phyloP scores from a whole-genome alignment of 2,329 filamentous ascomycete species.

The Arachnopeziza araneosa region DNA sequence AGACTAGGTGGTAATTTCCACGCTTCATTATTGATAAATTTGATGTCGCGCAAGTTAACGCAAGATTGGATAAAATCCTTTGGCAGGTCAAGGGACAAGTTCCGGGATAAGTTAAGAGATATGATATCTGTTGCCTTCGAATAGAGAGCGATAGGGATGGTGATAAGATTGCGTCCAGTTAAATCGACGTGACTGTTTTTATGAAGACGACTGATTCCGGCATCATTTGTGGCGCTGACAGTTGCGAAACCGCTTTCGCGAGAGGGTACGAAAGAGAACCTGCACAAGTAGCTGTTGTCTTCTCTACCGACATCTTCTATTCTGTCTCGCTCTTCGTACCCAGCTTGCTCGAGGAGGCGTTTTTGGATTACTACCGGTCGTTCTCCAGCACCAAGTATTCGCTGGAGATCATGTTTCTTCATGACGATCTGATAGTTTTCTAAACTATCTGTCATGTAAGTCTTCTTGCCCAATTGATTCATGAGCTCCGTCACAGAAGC shows the following conservation, averaged over 20 bases:
- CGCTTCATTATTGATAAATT: conserved; percentile 91
- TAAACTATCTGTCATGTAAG: conserved; percentile 80
- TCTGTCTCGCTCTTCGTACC: conserved; percentile 79
- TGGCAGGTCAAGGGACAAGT: conserved; percentile 85
- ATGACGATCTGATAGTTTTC: conserved; percentile 96
- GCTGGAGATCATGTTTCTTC: conserved; percentile 83
- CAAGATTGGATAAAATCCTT: conserved; percentile 96
- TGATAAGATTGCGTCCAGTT: conserved; percentile 81
- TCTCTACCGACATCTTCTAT: conserved; percentile 93
- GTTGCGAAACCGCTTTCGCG: conserved; percentile 78
- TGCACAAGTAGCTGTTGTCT: conserved; percentile 94
- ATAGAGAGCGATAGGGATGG: conserved; percentile 91
- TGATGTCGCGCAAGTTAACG: conserved; percentile 86
- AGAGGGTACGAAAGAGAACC: conserved; percentile 89
- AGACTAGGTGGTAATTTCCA: conserved; percentile 80
- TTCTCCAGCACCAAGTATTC: conserved; percentile 73
- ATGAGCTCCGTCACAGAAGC: conserved; percentile 84
- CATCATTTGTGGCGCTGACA: conserved; percentile 58
- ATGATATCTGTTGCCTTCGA: conserved; percentile 89
- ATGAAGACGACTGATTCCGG: conserved; percentile 73
- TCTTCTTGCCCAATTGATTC: conserved; percentile 88
- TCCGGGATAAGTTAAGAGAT: conserved; percentile 87
- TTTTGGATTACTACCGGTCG: conserved; percentile 89
- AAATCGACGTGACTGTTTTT: conserved; percentile 95
- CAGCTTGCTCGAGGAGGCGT: conserved; percentile 80